Evolutionary conservation across 108 stramenopile species (phyloP).

Genomic region (Seminavis robusta): DNA sequence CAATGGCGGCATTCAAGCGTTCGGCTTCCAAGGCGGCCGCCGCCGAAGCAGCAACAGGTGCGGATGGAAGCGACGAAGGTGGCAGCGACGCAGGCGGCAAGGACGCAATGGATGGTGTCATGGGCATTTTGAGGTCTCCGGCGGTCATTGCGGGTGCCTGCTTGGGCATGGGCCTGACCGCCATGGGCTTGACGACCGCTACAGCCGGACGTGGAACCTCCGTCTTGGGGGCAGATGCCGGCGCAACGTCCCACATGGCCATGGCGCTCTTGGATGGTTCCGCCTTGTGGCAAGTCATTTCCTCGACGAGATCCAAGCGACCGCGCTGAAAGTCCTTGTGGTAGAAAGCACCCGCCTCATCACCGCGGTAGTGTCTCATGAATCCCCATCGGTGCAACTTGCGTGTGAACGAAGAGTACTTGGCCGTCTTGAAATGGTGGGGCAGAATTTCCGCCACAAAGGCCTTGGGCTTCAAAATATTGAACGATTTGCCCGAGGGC

Average conservation of each 20-base stretch:
- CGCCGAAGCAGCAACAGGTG: background rate
- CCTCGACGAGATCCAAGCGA: constrained; percentile 30
- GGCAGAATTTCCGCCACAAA: constrained; percentile 39
- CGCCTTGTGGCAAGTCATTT: no score
- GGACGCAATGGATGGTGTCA: no score
- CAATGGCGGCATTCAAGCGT: constrained; percentile 31
- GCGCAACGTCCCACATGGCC: no score
- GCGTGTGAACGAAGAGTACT: constrained; percentile 47
- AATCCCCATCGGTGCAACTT: constrained; percentile 64
- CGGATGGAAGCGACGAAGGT: no score
- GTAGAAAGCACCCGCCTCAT: constrained; percentile 45
- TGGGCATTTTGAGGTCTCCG: no score
- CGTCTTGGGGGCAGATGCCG: no score
- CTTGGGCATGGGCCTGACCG: no score
- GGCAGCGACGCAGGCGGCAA: no score
- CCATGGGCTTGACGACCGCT: no score
- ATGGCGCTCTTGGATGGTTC: no score
- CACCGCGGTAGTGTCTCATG: constrained; percentile 30
- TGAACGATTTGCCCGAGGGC: constrained; percentile 49
- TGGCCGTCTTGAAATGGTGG: constrained; percentile 40
- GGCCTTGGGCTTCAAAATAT: constrained; percentile 37
- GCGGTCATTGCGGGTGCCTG: no score
- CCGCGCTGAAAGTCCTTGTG: constrained; percentile 46
- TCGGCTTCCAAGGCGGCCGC: constrained; percentile 7
- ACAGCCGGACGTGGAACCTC: no score